Percentiles rank a stretch among this genome's conserved stretches.
These are phyloP conservation scores for Asterochloris sp. DNA, from an alignment of 139 green algal genomes.

Conservation along the genomic window DNA sequence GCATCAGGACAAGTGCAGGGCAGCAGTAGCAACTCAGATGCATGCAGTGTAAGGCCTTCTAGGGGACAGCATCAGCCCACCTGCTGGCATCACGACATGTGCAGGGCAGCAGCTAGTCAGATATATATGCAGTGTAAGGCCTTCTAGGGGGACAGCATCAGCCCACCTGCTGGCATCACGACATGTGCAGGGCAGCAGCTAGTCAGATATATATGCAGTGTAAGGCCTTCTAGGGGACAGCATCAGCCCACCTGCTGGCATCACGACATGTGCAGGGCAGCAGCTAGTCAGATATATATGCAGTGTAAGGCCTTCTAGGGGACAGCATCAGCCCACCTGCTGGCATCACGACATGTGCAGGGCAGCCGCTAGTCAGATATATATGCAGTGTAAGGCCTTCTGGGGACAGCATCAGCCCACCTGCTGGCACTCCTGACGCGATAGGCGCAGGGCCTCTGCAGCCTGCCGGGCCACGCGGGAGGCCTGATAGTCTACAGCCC, in stretches of 20 bases:
- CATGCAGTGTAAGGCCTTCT: no score
- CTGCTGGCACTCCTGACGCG: constrained; percentile 27
- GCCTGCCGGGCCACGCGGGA: constrained; percentile 42
- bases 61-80: background rate
- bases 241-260: background rate
- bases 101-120: background rate
- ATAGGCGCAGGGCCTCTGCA: constrained; percentile 68
- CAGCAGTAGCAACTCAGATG: no score
- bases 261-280: background rate
- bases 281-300: background rate
- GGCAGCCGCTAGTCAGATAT: background rate
- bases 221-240: background rate
- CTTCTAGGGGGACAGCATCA: background rate
- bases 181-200: background rate
- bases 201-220: no score
- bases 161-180: background rate
- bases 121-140: background rate
- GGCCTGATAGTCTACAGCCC: constrained; percentile 58
- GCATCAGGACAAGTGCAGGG: background rate
- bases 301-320: background rate
- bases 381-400: background rate
- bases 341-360: background rate
- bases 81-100: background rate
- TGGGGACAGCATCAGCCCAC: background rate
- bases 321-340: background rate